Conservation (phyloP, 192 early-diverging fungal genomes). For the Chytriomyces sp. region DNA sequence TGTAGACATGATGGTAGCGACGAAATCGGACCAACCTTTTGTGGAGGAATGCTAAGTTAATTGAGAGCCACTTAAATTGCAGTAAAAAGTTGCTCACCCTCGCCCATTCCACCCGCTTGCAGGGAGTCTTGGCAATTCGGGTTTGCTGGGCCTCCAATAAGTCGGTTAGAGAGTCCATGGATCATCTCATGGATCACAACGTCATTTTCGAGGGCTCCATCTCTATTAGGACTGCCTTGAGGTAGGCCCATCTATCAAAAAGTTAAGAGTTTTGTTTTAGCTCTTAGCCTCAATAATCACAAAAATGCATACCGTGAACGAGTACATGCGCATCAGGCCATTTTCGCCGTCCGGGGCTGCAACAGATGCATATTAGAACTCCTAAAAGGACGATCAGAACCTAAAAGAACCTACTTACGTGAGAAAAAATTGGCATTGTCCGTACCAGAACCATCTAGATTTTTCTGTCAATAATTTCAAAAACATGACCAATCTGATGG, state of each 20-base stretch:
- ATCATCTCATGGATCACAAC: constrained; percentile 61
- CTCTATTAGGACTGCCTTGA: constrained; percentile 47
- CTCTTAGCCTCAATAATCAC: too few relatives aligned
- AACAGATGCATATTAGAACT: not conserved
- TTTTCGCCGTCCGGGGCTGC: constrained; percentile 50
- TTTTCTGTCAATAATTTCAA: too few relatives aligned
- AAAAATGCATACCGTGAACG: too few relatives aligned
- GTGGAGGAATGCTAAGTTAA: too few relatives aligned
- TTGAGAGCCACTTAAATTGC: too few relatives aligned
- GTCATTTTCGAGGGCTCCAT: constrained; percentile 52
- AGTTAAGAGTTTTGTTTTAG: too few relatives aligned
- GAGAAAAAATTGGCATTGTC: constrained; percentile 64
- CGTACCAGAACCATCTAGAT: constrained; percentile 52
- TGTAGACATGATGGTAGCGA: constrained; percentile 49
- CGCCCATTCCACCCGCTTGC: constrained; percentile 62
- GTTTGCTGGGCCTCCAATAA: constrained; percentile 63
- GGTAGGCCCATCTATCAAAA: too few relatives aligned
- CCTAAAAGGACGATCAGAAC: not conserved
- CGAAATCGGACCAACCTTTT: constrained; percentile 61
- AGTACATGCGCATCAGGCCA: constrained; percentile 57
- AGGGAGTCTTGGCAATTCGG: constrained; percentile 52
- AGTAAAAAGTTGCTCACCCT: too few relatives aligned
- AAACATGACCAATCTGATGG: too few relatives aligned
- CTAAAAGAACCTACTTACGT: constrained; percentile 28
- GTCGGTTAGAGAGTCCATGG: constrained; percentile 60